Percentiles rank a stretch among this genome's conserved stretches.
These are phyloP conservation scores for Kwoniella newhampshirensis DNA, from an alignment of 768 basidiomycete genomes.

Conservation along the genomic window DNA sequence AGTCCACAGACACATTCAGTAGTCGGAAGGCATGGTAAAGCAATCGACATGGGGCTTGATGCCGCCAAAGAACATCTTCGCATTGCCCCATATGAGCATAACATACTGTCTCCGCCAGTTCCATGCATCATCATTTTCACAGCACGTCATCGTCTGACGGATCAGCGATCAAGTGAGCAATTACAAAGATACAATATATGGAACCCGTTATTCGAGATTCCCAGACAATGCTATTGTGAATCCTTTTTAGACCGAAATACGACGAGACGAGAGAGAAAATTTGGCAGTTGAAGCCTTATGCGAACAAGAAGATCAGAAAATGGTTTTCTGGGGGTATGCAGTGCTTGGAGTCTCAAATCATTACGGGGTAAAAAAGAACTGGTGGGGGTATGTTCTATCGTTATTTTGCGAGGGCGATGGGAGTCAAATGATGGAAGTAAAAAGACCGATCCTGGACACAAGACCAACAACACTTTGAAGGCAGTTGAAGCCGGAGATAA, in stretches of 20 bases:
- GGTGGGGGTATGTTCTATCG: constrained; percentile 11
- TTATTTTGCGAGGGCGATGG: neutral
- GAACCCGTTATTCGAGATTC: constrained; percentile 17
- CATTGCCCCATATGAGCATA: no score
- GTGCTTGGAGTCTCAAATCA: constrained; percentile 7
- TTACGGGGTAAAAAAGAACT: constrained; percentile 20
- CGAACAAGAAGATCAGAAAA: constrained; percentile 7
- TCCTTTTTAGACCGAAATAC: neutral
- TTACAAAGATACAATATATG: neutral
- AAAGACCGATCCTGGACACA: neutral
- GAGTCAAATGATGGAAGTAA: neutral
- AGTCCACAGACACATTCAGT: no score
- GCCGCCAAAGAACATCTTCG: constrained; percentile 1
- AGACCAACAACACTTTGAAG: constrained; percentile 21
- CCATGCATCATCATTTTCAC: constrained; percentile 14
- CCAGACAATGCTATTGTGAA: constrained; percentile 10
- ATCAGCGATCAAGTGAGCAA: neutral
- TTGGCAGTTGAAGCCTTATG: constrained; percentile 34
- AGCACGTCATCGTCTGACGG: neutral
- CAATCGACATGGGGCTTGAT: neutral
- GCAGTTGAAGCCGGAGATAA: constrained; percentile 40
- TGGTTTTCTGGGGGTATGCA: constrained; percentile 9
- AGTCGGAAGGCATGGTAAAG: neutral
- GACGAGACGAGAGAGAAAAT: constrained; percentile 5
- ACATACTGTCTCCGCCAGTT: constrained; percentile 21